phyloP scores from a whole-genome alignment of 331 rosid species.

The Cydonia oblonga region DNA sequence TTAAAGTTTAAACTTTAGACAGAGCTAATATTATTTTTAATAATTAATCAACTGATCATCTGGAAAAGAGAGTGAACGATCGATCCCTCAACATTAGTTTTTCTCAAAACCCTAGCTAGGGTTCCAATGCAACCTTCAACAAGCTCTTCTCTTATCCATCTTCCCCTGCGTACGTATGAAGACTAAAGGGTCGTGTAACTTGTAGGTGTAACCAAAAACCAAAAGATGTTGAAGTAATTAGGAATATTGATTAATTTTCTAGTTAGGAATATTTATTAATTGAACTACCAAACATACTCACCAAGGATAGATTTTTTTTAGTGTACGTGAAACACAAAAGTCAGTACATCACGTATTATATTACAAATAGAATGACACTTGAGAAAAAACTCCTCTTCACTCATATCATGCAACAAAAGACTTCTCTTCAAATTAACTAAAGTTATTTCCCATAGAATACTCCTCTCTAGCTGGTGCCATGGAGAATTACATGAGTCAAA shows the following conservation, averaged over 20 bases:
- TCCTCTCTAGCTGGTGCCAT: background rate
- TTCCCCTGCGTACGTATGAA: background rate
- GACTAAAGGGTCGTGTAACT: background rate
- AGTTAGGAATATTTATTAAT: background rate
- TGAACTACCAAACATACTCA: background rate
- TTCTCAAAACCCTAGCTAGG: background rate
- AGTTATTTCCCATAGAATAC: too few species aligned
- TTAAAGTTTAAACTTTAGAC: background rate
- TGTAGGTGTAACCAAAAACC: background rate
- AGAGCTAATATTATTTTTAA: background rate
- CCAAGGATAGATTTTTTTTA: too few species aligned
- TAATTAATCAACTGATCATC: background rate
- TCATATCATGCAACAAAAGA: too few species aligned
- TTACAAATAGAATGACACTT: fast-evolving
- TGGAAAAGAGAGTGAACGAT: background rate
- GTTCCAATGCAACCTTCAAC: background rate
- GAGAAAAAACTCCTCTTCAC: fast-evolving
- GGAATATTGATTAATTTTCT: background rate
- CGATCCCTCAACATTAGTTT: background rate
- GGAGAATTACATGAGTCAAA: background rate
- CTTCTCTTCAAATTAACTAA: too few species aligned
- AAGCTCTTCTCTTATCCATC: background rate
- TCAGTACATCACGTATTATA: background rate
- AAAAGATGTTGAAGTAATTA: background rate
- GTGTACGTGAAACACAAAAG: fast-evolving